Base-by-base conservation (phyloP, 73 alveolate species). In the Loxodes magnus region DNA sequence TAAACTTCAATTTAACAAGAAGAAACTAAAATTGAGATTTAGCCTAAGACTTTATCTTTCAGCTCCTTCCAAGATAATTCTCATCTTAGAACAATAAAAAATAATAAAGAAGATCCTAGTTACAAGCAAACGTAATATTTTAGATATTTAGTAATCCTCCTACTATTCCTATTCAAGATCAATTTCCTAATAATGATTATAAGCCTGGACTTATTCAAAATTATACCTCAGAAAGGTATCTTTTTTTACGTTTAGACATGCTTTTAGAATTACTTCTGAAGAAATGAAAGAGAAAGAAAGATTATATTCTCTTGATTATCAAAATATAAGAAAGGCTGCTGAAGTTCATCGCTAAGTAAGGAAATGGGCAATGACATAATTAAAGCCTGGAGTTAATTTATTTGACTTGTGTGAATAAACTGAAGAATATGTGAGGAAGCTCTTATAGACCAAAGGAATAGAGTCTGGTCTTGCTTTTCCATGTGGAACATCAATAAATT, bases 381-480 rank as follows among this genome's bases (percentile, higher is more conserved):
- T 92, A 24, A 84, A 73, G 56, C 99, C 99, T 2, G 99, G 99
- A 22, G 42, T 43, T 73, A 82, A 67, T 36, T 60, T 92, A 59
- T 79, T 84, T 22, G 97, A 92, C 46, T 83, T 92, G 23, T 83
- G 96, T 41, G 89, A 82, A 48, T 82, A 67, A 59, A 49, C 88
- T 36, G 99, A 92, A 70, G 74, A 84, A 29, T 83, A 75, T 66
- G 52, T 76, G 26, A 48, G 92, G 34, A 70, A 64, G 38, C 66
- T 92, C 36, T 66, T 92, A 10, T 77, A 84, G 48, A 82, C 76
- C 5, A 88, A 92, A 64, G 79, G 87, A 14, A 31, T 88, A n/a
- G 89, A 88, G 49, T 79, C 90, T 7, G 99, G 99, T 2, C 84
- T 82, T 49, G 93, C 96, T 34, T 92, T 92, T 58, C 99, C 99